These are phyloP conservation scores for Lodderomyces oxycetoniae DNA, from an alignment of 1,139 yeast genomes.

Conservation along the genomic window DNA sequence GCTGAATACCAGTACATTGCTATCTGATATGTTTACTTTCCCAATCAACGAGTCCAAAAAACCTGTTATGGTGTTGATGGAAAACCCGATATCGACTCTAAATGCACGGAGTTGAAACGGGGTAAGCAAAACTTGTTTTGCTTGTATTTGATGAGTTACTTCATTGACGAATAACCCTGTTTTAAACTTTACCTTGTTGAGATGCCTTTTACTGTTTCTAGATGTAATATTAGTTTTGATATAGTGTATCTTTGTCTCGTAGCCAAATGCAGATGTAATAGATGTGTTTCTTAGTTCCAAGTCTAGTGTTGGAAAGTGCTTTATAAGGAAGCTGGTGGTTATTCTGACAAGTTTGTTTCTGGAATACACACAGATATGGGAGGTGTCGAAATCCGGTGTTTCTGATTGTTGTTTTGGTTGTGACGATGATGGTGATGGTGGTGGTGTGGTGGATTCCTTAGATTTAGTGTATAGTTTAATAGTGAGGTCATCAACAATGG, in stretches of 20 bases:
- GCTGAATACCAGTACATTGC: slow-evolving; percentile 24
- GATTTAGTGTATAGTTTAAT: slow-evolving; percentile 9
- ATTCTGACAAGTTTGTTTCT: slow-evolving; percentile 12
- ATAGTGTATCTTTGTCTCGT: slow-evolving; percentile 21
- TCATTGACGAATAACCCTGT: slow-evolving; percentile 15
- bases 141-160: slow-evolving; percentile 9
- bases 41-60: slow-evolving; percentile 10
- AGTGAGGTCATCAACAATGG: slow-evolving; percentile 27
- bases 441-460: too few relatives aligned
- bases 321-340: slow-evolving; percentile 16
- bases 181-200: slow-evolving; percentile 20
- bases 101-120: slow-evolving; percentile 19
- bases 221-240: slow-evolving; percentile 20
- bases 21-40: slow-evolving; percentile 11
- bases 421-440: too few relatives aligned
- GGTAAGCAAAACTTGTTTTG: slow-evolving; percentile 6
- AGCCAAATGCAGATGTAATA: slow-evolving; percentile 13
- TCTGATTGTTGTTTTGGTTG: too few relatives aligned
- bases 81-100: slow-evolving; percentile 21
- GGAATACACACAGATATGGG: slow-evolving; percentile 18
- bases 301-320: slow-evolving; percentile 25
- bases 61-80: slow-evolving; percentile 21
- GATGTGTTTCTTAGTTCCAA: slow-evolving; percentile 25
- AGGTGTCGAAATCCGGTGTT: neutral
- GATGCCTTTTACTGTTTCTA: slow-evolving; percentile 18